Conservation (phyloP, 78 protist genomes). For the Bigelowiella natans region DNA sequence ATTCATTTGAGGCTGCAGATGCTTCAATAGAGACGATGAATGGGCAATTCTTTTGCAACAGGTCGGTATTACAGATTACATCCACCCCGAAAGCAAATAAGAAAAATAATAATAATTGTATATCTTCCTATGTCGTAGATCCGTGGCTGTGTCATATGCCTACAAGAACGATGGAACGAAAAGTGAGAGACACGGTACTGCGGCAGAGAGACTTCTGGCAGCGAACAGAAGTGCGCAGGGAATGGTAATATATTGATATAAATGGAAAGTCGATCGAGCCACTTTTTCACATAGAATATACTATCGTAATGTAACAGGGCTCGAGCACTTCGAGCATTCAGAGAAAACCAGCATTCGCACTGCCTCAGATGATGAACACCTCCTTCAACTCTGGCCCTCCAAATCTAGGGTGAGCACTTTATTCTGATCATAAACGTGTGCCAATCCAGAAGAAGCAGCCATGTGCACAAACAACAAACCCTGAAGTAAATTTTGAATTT, state of each 20-base stretch:
- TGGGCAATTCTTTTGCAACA: constrained; percentile 47
- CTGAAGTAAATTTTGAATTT: too few species aligned
- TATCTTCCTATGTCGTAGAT: neutral
- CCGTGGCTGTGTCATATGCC: constrained; percentile 50
- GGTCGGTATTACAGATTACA: too few species aligned
- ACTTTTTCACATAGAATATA: too few species aligned
- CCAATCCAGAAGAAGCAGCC: too few species aligned
- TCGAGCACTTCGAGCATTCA: too few species aligned
- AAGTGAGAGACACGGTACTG: constrained; percentile 51
- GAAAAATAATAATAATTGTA: neutral
- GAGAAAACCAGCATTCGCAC: neutral
- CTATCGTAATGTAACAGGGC: too few species aligned
- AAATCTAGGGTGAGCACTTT: neutral
- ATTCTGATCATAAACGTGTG: too few species aligned
- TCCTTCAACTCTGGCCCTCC: neutral
- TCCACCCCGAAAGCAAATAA: neutral
- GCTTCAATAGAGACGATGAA: constrained; percentile 50
- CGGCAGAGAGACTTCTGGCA: constrained; percentile 55
- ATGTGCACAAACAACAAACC: too few species aligned
- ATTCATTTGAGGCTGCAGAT: constrained; percentile 71
- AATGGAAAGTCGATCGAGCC: too few species aligned
- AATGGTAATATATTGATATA: too few species aligned
- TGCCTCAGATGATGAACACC: neutral
- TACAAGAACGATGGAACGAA: constrained; percentile 53
- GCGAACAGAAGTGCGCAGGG: constrained; percentile 18